Conservation (phyloP, 352 stramenopile genomes). For the Phytophthora ohioensis region DNA sequence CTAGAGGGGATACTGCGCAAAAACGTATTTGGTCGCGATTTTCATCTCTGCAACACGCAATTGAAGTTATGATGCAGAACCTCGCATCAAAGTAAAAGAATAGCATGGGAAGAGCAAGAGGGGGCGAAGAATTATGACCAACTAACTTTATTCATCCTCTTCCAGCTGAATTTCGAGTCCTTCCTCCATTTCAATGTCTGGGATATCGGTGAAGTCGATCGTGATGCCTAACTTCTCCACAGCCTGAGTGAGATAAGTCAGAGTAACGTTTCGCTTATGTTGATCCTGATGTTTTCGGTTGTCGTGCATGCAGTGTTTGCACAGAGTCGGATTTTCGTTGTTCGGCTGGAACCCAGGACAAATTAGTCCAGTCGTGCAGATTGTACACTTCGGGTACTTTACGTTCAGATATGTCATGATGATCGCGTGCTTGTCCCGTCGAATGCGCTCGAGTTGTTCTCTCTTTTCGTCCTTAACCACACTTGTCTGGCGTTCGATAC, state of each 20-base stretch:
- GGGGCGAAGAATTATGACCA: neutral
- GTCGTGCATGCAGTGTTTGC: slow-evolving; percentile 82
- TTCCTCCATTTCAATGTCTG: slow-evolving; percentile 67
- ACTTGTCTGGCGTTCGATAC: slow-evolving; percentile 60
- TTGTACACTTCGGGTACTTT: slow-evolving; percentile 68
- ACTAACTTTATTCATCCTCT: slow-evolving; percentile 26
- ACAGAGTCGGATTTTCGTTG: slow-evolving; percentile 71
- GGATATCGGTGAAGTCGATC: slow-evolving; percentile 61
- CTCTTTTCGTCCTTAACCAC: slow-evolving; percentile 52
- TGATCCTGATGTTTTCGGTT: slow-evolving; percentile 69
- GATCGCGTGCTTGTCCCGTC: slow-evolving; percentile 45
- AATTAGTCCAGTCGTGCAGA: slow-evolving; percentile 70
- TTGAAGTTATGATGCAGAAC: slow-evolving; percentile 18
- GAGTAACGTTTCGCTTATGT: slow-evolving; percentile 46
- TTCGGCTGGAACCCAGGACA: slow-evolving; percentile 83
- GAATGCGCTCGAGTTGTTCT: slow-evolving; percentile 57
- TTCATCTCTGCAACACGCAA: slow-evolving; percentile 4
- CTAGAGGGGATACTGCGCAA: slow-evolving; percentile 13
- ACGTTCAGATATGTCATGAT: slow-evolving; percentile 65
- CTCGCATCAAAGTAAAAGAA: slow-evolving; percentile 14
- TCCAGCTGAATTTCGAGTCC: slow-evolving; percentile 62
- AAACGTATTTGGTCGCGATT: slow-evolving; percentile 13
- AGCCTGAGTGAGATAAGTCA: slow-evolving; percentile 61
- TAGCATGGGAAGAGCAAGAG: neutral
- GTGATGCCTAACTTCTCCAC: slow-evolving; percentile 61